These are phyloP conservation scores for Theobroma grandiflorum DNA, from an alignment of 441 rosid genomes.

Conservation along the genomic window DNA sequence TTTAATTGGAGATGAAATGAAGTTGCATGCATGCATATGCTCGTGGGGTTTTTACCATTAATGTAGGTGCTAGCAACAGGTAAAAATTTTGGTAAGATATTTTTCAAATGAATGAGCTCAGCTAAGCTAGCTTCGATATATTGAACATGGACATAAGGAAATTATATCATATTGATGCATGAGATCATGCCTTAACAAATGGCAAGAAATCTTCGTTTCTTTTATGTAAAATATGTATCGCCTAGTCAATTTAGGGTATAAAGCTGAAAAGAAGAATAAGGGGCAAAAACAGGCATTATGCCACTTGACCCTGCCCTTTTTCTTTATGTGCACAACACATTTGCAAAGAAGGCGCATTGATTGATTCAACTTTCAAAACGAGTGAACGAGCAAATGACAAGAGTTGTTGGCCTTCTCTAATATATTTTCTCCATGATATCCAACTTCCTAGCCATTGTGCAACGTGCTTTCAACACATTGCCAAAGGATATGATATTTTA, in stretches of 20 bases:
- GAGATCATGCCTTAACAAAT: neutral
- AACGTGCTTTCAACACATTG: neutral
- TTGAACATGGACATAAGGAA: neutral
- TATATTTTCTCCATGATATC: neutral
- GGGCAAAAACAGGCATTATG: neutral
- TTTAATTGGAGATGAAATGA: neutral
- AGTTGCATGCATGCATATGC: neutral
- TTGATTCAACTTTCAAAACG: conserved; percentile 23
- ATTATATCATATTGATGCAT: neutral
- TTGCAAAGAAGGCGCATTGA: neutral
- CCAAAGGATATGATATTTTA: neutral
- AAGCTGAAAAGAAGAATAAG: neutral
- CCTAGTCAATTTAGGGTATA: neutral
- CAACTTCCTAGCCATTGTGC: neutral
- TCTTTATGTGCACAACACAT: neutral
- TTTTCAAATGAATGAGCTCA: neutral
- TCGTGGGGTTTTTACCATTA: neutral
- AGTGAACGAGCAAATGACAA: conserved; percentile 8
- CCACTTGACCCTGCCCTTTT: neutral
- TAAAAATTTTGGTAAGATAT: neutral
- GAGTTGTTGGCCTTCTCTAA: neutral
- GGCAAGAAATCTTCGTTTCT: neutral
- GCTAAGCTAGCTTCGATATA: neutral
- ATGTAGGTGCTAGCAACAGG: neutral
- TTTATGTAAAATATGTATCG: neutral